A percentile compares a stretch with the other conserved stretches of the same genome.
Conservation (phyloP, 176 grass and related monocot genomes). For the Avena eriantha region DNA sequence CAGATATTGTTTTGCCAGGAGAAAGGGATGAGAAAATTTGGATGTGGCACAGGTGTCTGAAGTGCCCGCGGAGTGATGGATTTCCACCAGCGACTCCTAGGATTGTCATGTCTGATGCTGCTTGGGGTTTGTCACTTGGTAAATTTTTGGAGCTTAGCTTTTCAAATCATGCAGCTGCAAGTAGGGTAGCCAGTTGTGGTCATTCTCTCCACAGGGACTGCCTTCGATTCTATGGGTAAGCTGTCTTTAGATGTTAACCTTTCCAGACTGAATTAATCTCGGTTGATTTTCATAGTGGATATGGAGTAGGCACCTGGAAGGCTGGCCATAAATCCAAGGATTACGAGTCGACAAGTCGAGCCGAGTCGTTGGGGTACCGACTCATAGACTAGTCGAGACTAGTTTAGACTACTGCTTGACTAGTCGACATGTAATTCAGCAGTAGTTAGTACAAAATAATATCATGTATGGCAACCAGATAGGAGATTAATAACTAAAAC, state of each 20-base stretch:
- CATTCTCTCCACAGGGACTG: constrained; percentile 98
- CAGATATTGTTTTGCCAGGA: constrained; percentile 67
- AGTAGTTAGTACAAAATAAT: too few relatives aligned
- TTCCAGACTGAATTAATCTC: constrained; percentile 21
- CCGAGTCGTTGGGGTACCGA: too few relatives aligned
- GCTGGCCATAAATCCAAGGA: constrained; percentile 12
- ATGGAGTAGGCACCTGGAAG: constrained; percentile 3
- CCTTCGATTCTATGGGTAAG: constrained; percentile 94
- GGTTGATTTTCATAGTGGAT: constrained; percentile 28
- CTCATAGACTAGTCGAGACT: too few relatives aligned
- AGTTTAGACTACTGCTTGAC: too few relatives aligned
- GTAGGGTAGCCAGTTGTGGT: constrained; percentile 89
- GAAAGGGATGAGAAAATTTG: constrained; percentile 91
- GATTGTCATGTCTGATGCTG: constrained; percentile 93
- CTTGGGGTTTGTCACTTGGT: constrained; percentile 97
- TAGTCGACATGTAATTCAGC: too few relatives aligned
- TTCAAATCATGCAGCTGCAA: constrained; percentile 94
- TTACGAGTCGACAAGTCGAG: too few relatives aligned
- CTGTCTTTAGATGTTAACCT: constrained; percentile 6
- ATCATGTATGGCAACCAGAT: too few relatives aligned
- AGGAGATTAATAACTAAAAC: too few relatives aligned
- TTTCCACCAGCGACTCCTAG: constrained; percentile 92
- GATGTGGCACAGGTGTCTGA: constrained; percentile 98
- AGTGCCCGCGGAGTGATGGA: constrained; percentile 78
- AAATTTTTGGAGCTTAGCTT: constrained; percentile 99